Conservation (phyloP, 1,284 basidiomycete genomes). For the Phylloporus sp. region DNA sequence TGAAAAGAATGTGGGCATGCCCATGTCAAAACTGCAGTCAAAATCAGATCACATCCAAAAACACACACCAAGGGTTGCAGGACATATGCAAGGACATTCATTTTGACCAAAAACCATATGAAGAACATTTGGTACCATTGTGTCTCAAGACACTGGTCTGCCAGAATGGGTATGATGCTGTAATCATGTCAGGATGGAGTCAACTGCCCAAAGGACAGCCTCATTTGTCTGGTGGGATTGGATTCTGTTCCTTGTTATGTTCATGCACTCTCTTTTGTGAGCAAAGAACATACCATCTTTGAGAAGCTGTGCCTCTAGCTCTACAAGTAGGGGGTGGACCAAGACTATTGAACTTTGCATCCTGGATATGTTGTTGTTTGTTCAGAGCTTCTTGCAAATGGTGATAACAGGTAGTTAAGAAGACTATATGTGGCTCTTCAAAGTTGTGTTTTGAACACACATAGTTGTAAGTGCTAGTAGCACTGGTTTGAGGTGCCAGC, state of each 20-base stretch:
- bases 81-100: constrained; percentile 59
- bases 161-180: constrained; percentile 57
- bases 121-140: constrained; percentile 68
- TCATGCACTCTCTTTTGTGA: too few relatives aligned
- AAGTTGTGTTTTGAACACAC: constrained; percentile 1
- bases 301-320: not conserved
- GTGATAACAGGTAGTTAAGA: constrained; percentile 3
- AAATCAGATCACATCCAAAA: too few relatives aligned
- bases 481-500: too few relatives aligned
- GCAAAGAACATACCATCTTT: not conserved
- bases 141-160: constrained; percentile 50
- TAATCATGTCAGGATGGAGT: too few relatives aligned
- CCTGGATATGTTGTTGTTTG: not conserved
- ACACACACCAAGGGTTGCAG: too few relatives aligned
- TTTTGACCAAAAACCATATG: constrained; percentile 67
- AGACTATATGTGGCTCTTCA: not conserved
- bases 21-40: constrained; percentile 50
- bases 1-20: constrained; percentile 61
- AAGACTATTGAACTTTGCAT: not conserved
- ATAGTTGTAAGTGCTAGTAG: constrained; percentile 3
- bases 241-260: too few relatives aligned
- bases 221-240: too few relatives aligned
- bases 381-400: constrained; percentile 3
- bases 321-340: not conserved
- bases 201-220: too few relatives aligned